Evolutionary conservation across 1,284 basidiomycete genomes (phyloP).

Genomic region (Puccinia sorghi): DNA sequence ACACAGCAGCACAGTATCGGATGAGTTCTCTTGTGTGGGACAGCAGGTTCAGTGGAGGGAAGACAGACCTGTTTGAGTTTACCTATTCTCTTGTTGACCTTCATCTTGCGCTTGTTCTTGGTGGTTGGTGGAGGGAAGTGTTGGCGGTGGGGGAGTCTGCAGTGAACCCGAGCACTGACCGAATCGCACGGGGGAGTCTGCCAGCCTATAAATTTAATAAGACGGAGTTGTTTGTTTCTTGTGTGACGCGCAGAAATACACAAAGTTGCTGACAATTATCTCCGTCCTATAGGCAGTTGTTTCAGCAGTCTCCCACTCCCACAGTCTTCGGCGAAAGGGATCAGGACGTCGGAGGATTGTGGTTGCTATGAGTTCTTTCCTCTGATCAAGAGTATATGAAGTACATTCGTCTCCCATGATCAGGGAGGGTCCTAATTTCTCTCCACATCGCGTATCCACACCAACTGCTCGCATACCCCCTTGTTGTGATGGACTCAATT

Average conservation of each 20-base stretch:
- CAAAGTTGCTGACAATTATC: too few species aligned
- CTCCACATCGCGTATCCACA: not conserved
- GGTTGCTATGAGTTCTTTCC: not conserved
- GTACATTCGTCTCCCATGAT: not conserved
- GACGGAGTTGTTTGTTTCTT: too few species aligned
- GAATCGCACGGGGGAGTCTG: too few species aligned
- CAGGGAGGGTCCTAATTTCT: not conserved
- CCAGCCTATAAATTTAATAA: too few species aligned
- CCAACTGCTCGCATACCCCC: not conserved
- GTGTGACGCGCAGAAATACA: too few species aligned
- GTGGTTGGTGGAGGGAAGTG: not conserved
- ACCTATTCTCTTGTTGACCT: slow-evolving; percentile 48
- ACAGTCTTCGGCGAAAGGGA: too few species aligned
- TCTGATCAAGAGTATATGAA: too few species aligned
- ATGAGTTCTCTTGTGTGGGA: not conserved
- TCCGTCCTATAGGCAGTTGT: too few species aligned
- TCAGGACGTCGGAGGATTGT: not conserved
- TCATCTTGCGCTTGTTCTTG: slow-evolving; percentile 9
- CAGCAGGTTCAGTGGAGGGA: not conserved
- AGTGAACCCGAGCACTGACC: not conserved
- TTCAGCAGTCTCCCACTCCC: too few species aligned
- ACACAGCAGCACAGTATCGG: too few species aligned
- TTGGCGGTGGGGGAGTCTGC: not conserved
- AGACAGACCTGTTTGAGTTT: slow-evolving; percentile 48
- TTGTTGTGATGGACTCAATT: not conserved